Base-by-base conservation (phyloP, 352 stramenopile species). In the Pythium biforme region DNA sequence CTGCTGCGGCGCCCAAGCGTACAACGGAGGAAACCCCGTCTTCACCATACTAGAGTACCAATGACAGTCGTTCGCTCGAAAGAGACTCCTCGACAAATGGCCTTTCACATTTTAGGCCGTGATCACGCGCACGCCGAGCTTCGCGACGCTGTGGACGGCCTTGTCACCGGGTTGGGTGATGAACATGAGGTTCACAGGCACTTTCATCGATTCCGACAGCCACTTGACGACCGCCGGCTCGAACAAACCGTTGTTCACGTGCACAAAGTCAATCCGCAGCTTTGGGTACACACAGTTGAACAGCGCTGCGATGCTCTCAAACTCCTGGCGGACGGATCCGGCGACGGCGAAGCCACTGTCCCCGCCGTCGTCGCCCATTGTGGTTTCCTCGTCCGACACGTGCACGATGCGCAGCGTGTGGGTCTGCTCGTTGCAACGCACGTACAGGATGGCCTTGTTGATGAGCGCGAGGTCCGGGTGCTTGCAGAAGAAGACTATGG, bases 361-460 rank as follows among this genome's bases (percentile, higher is more conserved):
- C n/a, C n/a, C n/a, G n/a, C n/a, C n/a, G n/a, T n/a, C n/a, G n/a
- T n/a, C n/a, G n/a, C n/a, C n/a, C n/a, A n/a, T n/a, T n/a, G n/a
- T n/a, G n/a, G n/a, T n/a, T n/a, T 66, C 67, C 73, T 71, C 70
- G 11, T 86, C 68, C 0, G 75, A 85, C 47, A 93, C 76, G 70
- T 98, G 91, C 10, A 97, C 87, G 34, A 98, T 79, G 47, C 92
- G 79, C 31, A 98, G 74, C 53, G 91, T 94, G 73, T 96, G 86
- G 29, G 91, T 97, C 62, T 97, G 88, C 46, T 95, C 86, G 70
- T 98, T 98, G 48, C 88, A 79, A 23, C 85, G 84, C 43, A 98
- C 91, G 65, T 98, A 98, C 4, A 98, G 70, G 55, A 98, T 92
- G 4, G 92, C 92, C 67, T 98, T 98, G 75, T 98, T 98, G 37